A percentile compares a stretch with the other conserved stretches of the same genome.
Conservation (phyloP, 192 early-diverging fungal genomes). For the Backusella tarrabulga region DNA sequence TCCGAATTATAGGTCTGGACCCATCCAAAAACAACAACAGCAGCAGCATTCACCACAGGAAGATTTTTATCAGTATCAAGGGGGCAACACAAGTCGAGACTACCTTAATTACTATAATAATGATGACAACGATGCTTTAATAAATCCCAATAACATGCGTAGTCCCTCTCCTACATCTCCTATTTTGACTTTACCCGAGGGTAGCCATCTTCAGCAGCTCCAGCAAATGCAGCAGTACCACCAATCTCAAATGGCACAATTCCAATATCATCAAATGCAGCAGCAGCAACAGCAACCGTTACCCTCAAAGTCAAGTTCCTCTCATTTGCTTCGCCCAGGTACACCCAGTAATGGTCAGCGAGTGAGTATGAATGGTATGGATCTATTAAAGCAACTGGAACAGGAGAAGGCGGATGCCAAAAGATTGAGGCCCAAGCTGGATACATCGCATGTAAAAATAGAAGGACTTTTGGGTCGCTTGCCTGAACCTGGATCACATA, state of each 20-base stretch:
- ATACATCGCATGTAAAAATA: conserved; percentile 19
- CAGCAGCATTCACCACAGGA: background rate
- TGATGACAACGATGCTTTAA: background rate
- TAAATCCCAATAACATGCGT: background rate
- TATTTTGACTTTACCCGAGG: background rate
- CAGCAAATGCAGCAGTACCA: conserved; percentile 25
- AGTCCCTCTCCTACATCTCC: background rate
- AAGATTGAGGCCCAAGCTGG: conserved; percentile 18
- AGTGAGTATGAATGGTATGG: conserved; percentile 29
- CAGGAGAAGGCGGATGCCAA: conserved; percentile 21
- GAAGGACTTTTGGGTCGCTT: conserved; percentile 24
- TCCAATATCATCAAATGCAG: conserved; percentile 21
- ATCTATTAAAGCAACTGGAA: conserved; percentile 24
- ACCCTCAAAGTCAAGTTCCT: conserved; percentile 8
- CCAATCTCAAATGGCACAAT: conserved; percentile 16
- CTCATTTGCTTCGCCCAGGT: background rate
- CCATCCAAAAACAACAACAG: background rate
- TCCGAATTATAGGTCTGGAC: background rate
- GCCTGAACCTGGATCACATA: conserved; percentile 28
- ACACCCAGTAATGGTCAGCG: background rate
- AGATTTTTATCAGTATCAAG: background rate
- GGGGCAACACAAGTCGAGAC: background rate
- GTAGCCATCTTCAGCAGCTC: conserved; percentile 22
- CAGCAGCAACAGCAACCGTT: background rate
- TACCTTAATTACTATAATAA: background rate